Evolutionary conservation across 345 rosid species (phyloP).

Genomic region (Syzygium aromaticum): DNA sequence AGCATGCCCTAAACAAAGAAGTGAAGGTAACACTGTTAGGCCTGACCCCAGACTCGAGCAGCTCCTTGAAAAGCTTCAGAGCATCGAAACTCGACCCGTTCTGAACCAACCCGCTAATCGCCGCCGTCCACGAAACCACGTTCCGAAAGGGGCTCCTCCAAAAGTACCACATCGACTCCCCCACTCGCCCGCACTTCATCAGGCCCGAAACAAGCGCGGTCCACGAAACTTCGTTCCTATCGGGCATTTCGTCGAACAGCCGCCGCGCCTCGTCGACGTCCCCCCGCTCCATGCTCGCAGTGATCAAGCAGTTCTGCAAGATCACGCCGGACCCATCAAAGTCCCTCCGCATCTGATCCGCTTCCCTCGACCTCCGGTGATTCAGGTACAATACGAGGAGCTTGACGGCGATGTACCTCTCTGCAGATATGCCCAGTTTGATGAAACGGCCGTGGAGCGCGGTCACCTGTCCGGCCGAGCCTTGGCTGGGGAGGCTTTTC

Average conservation of each 20-base stretch:
- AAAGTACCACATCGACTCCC: slow-evolving; percentile 42
- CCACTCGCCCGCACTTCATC: slow-evolving; percentile 38
- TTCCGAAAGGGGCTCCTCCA: slow-evolving; percentile 41
- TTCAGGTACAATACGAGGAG: slow-evolving; percentile 43
- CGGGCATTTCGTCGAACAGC: slow-evolving; percentile 56
- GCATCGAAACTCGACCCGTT: slow-evolving; percentile 34
- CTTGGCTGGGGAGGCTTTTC: slow-evolving; percentile 16
- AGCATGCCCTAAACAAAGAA: slow-evolving; percentile 36
- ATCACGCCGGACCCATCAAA: slow-evolving; percentile 36
- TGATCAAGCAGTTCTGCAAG: slow-evolving; percentile 42
- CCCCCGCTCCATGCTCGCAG: slow-evolving; percentile 24
- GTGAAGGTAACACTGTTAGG: slow-evolving; percentile 43
- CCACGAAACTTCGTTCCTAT: slow-evolving; percentile 48
- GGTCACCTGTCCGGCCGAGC: slow-evolving; percentile 22
- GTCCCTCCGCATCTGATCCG: slow-evolving; percentile 27
- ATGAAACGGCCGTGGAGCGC: slow-evolving; percentile 35
- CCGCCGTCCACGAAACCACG: slow-evolving; percentile 48
- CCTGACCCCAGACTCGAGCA: slow-evolving; percentile 31
- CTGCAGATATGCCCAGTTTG: slow-evolving; percentile 32
- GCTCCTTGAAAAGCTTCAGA: slow-evolving; percentile 28
- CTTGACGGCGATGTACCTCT: slow-evolving; percentile 31
- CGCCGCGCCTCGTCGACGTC: slow-evolving; percentile 29
- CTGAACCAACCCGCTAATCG: slow-evolving; percentile 40
- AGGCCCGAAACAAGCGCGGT: slow-evolving; percentile 42
- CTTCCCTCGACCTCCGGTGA: slow-evolving; percentile 24